Base-by-base conservation (phyloP, 192 early-diverging fungal species). In the Coemansia sp. region DNA sequence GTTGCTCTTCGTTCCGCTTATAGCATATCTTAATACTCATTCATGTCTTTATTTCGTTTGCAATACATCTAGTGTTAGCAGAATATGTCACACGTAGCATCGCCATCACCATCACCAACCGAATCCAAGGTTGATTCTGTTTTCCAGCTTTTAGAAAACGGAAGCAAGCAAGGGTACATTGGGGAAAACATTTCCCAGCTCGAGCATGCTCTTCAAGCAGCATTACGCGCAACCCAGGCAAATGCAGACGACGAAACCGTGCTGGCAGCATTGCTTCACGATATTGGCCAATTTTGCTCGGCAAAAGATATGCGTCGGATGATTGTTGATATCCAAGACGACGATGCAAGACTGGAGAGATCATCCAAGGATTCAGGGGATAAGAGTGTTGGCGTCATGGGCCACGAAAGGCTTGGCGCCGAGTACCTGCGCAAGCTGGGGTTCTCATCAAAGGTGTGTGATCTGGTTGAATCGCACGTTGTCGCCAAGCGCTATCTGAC, bases 401-500 rank as follows among this genome's bases (percentile, higher is more conserved):
- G 82, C 29, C 84, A 86, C 41, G 84, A 85, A 42, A 71, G 62
- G 27, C 67, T 85, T 53, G 85, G 83, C 11, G 84, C 80, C 22
- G 74, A 83, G 28, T 86, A 84, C n/a, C 59, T 86, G 45, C 65
- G 68, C 40, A 73, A 67, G 36, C 61, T 86, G 5, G 85, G 85
- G 14, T 85, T 86, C 50, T 76, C 84, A 1, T 48, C 78, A 41
- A 82, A 83, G 53, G 67, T 85, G 19, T 67, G 79, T 10, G 60
- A 71, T 27, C 63, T 86, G 25, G 82, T 86, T 2, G 85, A 81
- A 47, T 75, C 83, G 2, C 85, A 85, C 54, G 84, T 85, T 7
- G 62, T 79, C 29, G 85, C 77, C 40, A 86, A 85, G 70, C 68
- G 82, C n/a, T 85, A 86, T 50, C 64, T 86, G n/a, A 80, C 81